Evolutionary conservation across 805 yeast genomes (phyloP).

Genomic region (Barnettozyma wickerhamii): DNA sequence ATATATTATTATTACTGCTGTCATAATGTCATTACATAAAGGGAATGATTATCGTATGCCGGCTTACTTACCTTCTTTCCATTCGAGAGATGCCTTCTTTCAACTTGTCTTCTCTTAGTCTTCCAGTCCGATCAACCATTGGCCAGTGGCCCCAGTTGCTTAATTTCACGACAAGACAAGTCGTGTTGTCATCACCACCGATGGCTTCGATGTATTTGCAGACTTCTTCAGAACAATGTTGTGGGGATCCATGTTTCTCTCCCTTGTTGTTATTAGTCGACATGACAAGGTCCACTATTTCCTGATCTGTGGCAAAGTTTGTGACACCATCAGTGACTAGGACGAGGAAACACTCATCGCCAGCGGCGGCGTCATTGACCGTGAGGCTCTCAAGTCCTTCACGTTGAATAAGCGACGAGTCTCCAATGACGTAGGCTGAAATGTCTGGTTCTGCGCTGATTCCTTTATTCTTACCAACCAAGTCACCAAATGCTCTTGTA

Average conservation of each 20-base stretch:
- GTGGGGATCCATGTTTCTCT: slow-evolving; percentile 70
- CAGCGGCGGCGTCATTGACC: slow-evolving; percentile 43
- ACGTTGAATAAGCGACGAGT: slow-evolving; percentile 36
- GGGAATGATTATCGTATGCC: too few species aligned
- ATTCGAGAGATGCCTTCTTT: slow-evolving; percentile 33
- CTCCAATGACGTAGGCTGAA: slow-evolving; percentile 63
- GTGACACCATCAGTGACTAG: slow-evolving; percentile 87
- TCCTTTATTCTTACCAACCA: slow-evolving; percentile 75
- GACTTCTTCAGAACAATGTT: slow-evolving; percentile 79
- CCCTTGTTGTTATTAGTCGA: slow-evolving; percentile 49
- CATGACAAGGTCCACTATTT: slow-evolving; percentile 80
- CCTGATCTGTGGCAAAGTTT: slow-evolving; percentile 79
- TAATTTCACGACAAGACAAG: slow-evolving; percentile 75
- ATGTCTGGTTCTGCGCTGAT: slow-evolving; percentile 92
- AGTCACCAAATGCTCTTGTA: slow-evolving; percentile 92
- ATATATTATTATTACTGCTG: slow-evolving; percentile 3
- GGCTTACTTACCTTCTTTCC: slow-evolving; percentile 17
- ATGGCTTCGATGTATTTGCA: slow-evolving; percentile 77
- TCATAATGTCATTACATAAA: background rate
- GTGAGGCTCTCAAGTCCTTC: slow-evolving; percentile 20
- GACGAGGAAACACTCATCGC: slow-evolving; percentile 83
- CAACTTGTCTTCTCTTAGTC: slow-evolving; percentile 66
- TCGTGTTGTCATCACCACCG: slow-evolving; percentile 95
- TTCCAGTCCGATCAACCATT: slow-evolving; percentile 75
- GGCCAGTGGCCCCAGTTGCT: slow-evolving; percentile 97